A percentile compares a stretch with the other conserved stretches of the same genome.
Evolutionary conservation across 345 rosid genomes (phyloP).

Genomic region (Xanthoceras sorbifolium): DNA sequence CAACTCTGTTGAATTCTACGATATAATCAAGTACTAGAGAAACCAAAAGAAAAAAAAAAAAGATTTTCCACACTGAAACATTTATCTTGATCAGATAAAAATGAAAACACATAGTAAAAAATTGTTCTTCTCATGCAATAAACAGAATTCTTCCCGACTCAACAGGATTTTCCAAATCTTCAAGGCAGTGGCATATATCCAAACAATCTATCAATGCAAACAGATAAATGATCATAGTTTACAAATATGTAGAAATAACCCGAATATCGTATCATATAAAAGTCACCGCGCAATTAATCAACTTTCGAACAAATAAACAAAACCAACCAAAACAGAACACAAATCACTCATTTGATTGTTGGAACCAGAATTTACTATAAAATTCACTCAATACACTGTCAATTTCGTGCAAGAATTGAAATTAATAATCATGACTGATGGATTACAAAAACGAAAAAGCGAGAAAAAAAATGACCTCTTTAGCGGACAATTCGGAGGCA

Average conservation of each 20-base stretch:
- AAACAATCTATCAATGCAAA: not conserved
- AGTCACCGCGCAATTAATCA: not conserved
- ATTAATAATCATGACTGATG: not conserved
- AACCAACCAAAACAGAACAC: not conserved
- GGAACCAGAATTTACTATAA: not conserved
- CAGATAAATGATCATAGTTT: not conserved
- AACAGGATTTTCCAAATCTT: not conserved
- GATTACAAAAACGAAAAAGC: not conserved
- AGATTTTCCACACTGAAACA: not conserved
- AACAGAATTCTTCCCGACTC: not conserved
- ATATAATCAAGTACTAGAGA: not conserved
- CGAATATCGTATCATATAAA: too few species aligned
- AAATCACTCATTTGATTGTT: not conserved
- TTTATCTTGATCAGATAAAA: not conserved
- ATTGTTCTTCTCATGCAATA: not conserved
- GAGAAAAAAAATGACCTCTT: slow-evolving; percentile 34
- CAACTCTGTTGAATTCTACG: not conserved
- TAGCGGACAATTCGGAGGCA: slow-evolving; percentile 41
- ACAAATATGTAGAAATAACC: not conserved
- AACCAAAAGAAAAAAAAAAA: not conserved
- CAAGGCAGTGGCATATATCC: not conserved
- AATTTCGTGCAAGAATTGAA: not conserved
- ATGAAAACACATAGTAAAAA: not conserved
- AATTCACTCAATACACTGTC: not conserved
- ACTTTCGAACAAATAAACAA: not conserved